Evolutionary conservation across 1,284 basidiomycete genomes (phyloP), one percentile per base, ranked within the genome.

Genomic region (Fomitopsis palustris): DNA sequence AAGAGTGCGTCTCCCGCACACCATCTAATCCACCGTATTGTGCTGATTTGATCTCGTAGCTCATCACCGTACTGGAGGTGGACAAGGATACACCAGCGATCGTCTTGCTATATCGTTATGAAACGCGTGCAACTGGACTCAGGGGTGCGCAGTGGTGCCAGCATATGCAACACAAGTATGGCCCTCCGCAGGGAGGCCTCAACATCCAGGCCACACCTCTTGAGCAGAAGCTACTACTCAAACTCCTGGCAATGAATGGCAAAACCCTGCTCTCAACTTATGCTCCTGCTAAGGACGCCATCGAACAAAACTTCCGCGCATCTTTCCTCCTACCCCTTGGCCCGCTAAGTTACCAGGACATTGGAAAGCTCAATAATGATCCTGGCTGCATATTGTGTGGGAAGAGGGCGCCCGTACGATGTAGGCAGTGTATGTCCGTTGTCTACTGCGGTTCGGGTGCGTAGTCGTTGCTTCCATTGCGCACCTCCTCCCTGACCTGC

Each of bases 371-470:
- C 6, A 75, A 74, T 29, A 62, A 61, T 42, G 69, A 72, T 47
- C 54, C 70, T 29, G 77, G 77, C 7, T 80, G 78, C 59, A 70
- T 69, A 1, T 62, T 78, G 0, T 80, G 78, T 55, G 77, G 77
- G 0, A 70, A 71, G 53, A 69, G 68, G 54, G 65, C 62, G 4
- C 60, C 59, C 0, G 74, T 65, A 31, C 67, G 72, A 45, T 79
- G 78, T 61, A 58, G 70, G 1, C 70, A 70, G 41, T 80, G 78
- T 55, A 67, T 75, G 29, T 69, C 72, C 0, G 74, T 72, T 9
- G 61, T 69, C 2, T 79, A 80, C 62, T 37, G 35, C 35, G 35
- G 35, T 6, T 9, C 35, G 12, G 35, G 35, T 37, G 35, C 35
- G 35, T 37, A 37, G 3, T 37, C 35, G 16, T 9, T 14, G 12